These are phyloP conservation scores for Odonthalia washingtoniensis DNA, from an alignment of 31 red algal species.

Conservation along the genomic window DNA sequence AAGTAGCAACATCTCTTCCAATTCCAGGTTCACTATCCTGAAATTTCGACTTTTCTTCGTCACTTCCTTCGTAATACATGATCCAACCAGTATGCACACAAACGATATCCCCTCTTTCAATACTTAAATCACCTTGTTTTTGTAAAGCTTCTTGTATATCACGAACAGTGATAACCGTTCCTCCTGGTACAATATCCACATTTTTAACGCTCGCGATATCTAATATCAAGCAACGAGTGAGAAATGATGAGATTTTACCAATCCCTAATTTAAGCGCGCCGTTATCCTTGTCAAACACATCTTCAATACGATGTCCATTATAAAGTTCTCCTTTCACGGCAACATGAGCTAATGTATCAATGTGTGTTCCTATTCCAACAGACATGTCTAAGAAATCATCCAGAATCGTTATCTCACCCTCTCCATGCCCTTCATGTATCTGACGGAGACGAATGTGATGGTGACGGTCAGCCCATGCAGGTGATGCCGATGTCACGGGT, in stretches of 20 bases:
- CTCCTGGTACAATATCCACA: constrained; percentile 5
- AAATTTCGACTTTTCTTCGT: constrained; percentile 6
- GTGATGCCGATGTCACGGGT: background rate
- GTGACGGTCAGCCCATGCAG: constrained; percentile 13
- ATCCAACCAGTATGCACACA: constrained; percentile 11
- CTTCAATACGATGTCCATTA: background rate
- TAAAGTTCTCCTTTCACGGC: background rate
- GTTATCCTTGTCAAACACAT: constrained; percentile 11
- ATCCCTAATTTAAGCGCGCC: background rate
- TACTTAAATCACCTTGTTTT: background rate
- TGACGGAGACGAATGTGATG: background rate
- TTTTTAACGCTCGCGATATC: background rate
- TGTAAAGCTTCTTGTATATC: constrained; percentile 21
- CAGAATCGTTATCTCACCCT: background rate
- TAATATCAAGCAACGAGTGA: background rate
- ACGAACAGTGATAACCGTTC: background rate
- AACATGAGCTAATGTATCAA: constrained; percentile 8
- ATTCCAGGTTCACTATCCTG: background rate
- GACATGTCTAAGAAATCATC: constrained; percentile 6
- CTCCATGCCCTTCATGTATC: background rate
- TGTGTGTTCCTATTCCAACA: constrained; percentile 26
- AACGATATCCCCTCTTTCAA: constrained; percentile 23
- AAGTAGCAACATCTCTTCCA: constrained; percentile 8
- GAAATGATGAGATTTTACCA: background rate
- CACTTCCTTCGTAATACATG: background rate